Base-by-base conservation (phyloP, 2,329 filamentous ascomycete genomes). In the Basipetospora chlamydospora region DNA sequence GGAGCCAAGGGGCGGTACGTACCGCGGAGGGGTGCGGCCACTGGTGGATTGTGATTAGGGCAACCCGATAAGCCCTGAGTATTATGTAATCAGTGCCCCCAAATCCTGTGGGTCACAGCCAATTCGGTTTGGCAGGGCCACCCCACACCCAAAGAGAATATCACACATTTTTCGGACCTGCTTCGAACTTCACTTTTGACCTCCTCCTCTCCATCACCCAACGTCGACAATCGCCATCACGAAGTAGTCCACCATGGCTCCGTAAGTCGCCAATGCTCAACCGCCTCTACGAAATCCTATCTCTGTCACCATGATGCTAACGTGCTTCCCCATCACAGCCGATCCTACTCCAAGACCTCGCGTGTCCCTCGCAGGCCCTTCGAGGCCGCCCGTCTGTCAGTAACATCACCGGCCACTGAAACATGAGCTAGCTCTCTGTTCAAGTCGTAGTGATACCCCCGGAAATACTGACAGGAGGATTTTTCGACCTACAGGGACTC, bases 311-410 rank as follows among this genome's bases (percentile, higher is more conserved):
- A 29, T 25, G 29, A 33, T 43, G 39, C 47, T 49, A 39, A 49
- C 40, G 20, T 30, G 23, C 10, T n/a, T 28, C 15, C n/a, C 21
- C 22, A 33, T 31, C 35, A 26, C 41, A 49, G 47, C 52, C 37
- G 40, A 31, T 40, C 80, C 56, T 94, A 95, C 74, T 92, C 82
- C 64, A 98, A 98, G 85, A 98, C 90, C 76, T 92, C 92, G 66
- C 94, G 93, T 81, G 86, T 93, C 74, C 87, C 88, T 60, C 76
- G 81, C 70, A 82, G 88, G 72, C 88, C 90, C 61, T 96, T 94
- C 77, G 90, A 96, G 83, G 88, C 87, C 69, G 90, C 90, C 73
- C 90, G 90, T 82, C 78, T 98, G 90, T 96, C 81, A 83, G 88
- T 94, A 78, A 57, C 18, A 44, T 69, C 67, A 69, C 76, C 76